A percentile compares a stretch with the other conserved stretches of the same genome.
phyloP scores from a whole-genome alignment of 164 flowering plant species.

The Kingdonia uniflora region DNA sequence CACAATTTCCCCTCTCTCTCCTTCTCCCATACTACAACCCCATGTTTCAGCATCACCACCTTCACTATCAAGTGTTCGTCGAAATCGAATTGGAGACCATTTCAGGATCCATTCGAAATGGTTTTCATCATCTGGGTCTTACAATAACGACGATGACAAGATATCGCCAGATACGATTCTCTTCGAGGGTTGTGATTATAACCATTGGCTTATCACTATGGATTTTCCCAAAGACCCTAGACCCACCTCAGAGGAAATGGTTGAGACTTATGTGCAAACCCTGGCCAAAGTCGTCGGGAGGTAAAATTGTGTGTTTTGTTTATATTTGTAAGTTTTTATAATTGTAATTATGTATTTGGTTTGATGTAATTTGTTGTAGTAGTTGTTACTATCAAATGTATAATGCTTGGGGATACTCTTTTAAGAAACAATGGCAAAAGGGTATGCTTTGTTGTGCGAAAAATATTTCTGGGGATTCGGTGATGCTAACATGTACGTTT shows the following conservation, averaged over 20 bases:
- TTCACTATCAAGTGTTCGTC: not conserved
- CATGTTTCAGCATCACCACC: not conserved
- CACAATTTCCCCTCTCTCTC: not conserved
- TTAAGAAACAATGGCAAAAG: no score
- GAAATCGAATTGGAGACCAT: no score
- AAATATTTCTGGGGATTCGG: no score
- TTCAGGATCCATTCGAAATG: not conserved
- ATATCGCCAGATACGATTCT: slow-evolving; percentile 52
- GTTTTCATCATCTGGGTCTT: slow-evolving; percentile 14
- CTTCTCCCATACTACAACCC: not conserved
- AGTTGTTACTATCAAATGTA: no score
- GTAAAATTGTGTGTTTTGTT: slow-evolving; percentile 14
- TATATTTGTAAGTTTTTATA: no score
- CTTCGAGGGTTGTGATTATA: slow-evolving; percentile 89
- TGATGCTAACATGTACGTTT: no score
- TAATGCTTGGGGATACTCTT: no score
- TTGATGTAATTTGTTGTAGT: no score
- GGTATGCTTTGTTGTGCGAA: no score
- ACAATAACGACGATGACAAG: slow-evolving; percentile 27
- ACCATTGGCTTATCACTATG: slow-evolving; percentile 88
- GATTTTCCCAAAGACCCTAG: slow-evolving; percentile 53
- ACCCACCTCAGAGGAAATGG: slow-evolving; percentile 69
- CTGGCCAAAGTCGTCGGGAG: slow-evolving; percentile 76
- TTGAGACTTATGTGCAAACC: slow-evolving; percentile 67
- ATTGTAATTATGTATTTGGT: no score